Conservation (phyloP, 1,284 basidiomycete genomes). For the Cystobasidiaceae sp. region DNA sequence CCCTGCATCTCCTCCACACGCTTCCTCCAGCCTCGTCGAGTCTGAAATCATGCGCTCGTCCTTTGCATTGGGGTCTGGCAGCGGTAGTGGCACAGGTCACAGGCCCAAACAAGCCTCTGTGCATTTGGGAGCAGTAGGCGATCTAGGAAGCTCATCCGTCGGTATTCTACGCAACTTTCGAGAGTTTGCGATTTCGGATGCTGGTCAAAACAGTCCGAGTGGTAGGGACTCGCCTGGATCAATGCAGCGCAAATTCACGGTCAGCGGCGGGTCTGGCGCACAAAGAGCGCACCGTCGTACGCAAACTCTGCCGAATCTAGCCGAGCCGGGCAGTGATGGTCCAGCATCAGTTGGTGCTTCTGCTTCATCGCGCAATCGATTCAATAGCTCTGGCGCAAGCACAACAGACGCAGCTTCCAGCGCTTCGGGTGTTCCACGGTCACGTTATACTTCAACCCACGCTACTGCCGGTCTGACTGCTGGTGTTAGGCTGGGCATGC, state of each 20-base stretch:
- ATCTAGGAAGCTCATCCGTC: constrained; percentile 22
- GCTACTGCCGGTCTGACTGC: neutral
- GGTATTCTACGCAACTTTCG: constrained; percentile 17
- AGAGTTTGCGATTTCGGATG: constrained; percentile 18
- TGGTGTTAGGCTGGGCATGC: constrained; percentile 3
- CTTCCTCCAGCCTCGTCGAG: too few species aligned
- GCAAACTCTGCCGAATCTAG: constrained; percentile 18
- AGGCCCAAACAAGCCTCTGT: constrained; percentile 16
- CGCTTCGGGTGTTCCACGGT: neutral
- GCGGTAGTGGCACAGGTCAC: constrained; percentile 6
- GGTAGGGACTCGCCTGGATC: neutral
- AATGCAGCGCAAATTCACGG: constrained; percentile 20
- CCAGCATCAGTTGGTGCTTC: neutral
- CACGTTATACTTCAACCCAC: neutral
- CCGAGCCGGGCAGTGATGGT: too few species aligned
- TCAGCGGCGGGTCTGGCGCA: neutral
- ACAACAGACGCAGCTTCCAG: neutral
- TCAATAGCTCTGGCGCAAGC: neutral
- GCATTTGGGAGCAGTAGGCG: constrained; percentile 15
- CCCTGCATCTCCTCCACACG: constrained; percentile 49
- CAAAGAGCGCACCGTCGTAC: constrained; percentile 12
- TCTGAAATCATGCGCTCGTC: constrained; percentile 47
- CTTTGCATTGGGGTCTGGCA: neutral
- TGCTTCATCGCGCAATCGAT: too few species aligned
- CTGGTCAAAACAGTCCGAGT: neutral